Conservation (phyloP, 371 early-diverging fungal species). For the Pancytospora philotis region DNA sequence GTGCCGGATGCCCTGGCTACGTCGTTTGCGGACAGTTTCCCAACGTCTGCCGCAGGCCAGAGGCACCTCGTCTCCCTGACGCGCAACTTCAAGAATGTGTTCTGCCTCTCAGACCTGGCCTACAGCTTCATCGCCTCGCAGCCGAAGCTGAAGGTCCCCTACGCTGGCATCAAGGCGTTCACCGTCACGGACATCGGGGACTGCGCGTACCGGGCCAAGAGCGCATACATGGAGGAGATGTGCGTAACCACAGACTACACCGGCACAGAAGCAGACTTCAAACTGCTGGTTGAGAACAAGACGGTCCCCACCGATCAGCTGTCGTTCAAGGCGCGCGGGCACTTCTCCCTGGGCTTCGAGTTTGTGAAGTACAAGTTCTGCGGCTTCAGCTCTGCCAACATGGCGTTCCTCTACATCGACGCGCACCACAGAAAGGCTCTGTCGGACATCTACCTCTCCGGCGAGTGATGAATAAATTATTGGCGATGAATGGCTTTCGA, state of each 20-base stretch:
- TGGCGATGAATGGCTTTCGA: no score
- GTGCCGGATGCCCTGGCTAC: background rate
- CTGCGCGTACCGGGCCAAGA: conserved; percentile 27
- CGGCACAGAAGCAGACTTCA: conserved; percentile 10
- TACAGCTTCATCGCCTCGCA: conserved; percentile 11
- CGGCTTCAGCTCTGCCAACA: conserved; percentile 10
- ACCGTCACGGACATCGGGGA: conserved; percentile 9
- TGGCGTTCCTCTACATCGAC: conserved; percentile 19
- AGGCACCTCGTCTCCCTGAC: conserved; percentile 1
- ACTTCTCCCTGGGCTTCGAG: conserved; percentile 3
- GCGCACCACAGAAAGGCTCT: conserved; percentile 25
- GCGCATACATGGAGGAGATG: background rate
- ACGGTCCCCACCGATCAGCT: conserved; percentile 4
- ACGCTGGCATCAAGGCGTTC: conserved; percentile 29
- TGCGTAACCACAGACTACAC: background rate
- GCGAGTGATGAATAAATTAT: background rate
- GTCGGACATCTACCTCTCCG: background rate
- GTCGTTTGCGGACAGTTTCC: background rate
- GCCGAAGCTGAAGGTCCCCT: conserved; percentile 32
- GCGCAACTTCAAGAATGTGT: conserved; percentile 13
- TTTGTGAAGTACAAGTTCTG: conserved; percentile 8
- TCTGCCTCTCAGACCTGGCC: background rate
- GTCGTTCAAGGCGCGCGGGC: conserved; percentile 7
- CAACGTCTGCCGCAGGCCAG: background rate
- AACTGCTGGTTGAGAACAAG: conserved; percentile 10